Evolutionary conservation across 1,284 basidiomycete species (phyloP), one percentile per base, ranked within the genome.

Genomic region (Gomphus bonarii): DNA sequence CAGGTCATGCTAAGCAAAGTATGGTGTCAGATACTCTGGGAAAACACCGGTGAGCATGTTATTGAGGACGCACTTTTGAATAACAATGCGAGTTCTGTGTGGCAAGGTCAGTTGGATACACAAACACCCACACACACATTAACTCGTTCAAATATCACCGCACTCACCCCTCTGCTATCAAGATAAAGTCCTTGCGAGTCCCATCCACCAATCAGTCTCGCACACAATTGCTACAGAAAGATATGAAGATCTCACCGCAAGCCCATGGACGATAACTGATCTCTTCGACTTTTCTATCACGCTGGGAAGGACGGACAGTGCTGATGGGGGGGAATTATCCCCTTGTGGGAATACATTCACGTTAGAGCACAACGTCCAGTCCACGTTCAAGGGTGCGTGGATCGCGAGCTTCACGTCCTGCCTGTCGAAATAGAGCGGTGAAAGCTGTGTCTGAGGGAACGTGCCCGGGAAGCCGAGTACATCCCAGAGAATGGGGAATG

Each of bases 401-500:
- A 91, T 84, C 1, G 81, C 85, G 43, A 67, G 62, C 68, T 89
- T 88, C 57, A 91, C 87, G 54, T 89, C 84, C 8, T 67, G 63
- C 22, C 80, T 75, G 68, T 86, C 75, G 65, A 90, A 90, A 71
- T 88, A 90, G 47, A 76, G 50, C 3, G 73, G 74, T 2, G 69
- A 64, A 12, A 65, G 47, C 58, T 75, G 71, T 51, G 75, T 65
- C 48, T 86, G 71, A 2, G 64, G 61, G 70, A 84, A 85, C 0
- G 84, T 81, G 8, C 82, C 84, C 0, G 86, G 85, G 73, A 85
- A 85, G 16, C 85, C 87, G 38, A 89, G 80, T 6, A 88, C 82
- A 61, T 89, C 85, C 84, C 83, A 88, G 12, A 84, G 70, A 40
- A 86, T 67, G 0, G 79, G 79, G 61, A 72, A 78, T 69, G 79